These are phyloP conservation scores for Calocera viscosa DNA, from an alignment of 768 basidiomycete species.

Conservation along the genomic window DNA sequence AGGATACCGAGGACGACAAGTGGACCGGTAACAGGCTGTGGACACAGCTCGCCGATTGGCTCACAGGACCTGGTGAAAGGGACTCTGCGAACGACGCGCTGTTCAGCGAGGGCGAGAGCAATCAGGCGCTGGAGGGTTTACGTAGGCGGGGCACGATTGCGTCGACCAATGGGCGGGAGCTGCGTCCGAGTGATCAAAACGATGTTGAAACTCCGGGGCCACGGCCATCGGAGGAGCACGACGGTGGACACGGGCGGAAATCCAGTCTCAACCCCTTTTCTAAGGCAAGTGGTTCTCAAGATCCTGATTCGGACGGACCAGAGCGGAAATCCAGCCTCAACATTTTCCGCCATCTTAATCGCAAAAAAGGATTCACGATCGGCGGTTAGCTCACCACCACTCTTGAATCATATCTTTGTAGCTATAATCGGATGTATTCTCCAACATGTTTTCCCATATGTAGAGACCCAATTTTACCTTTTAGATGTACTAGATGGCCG, in stretches of 20 bases:
- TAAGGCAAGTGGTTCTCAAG: not conserved
- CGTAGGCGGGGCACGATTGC: not conserved
- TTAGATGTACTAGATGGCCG: not conserved
- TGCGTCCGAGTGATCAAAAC: not conserved
- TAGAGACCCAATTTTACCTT: not conserved
- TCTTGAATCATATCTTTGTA: not conserved
- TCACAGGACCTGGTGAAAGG: constrained; percentile 30
- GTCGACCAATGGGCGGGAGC: not conserved
- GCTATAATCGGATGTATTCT: not conserved
- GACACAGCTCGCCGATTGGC: constrained; percentile 50
- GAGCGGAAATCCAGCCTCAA: not conserved
- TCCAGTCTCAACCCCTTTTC: not conserved
- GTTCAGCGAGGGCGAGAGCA: not conserved
- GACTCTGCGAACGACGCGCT: not conserved
- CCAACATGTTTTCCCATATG: not conserved
- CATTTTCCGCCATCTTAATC: not conserved
- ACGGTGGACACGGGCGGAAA: not conserved
- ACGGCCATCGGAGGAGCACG: not conserved
- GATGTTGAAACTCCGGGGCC: not conserved
- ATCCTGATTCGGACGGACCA: not conserved
- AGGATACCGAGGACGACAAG: constrained; percentile 44
- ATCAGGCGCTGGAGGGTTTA: not conserved
- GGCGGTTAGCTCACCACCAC: not conserved
- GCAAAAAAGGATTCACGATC: not conserved
- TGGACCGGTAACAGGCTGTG: constrained; percentile 58